Evolutionary conservation across 331 rosid species (phyloP), one percentile per base, ranked within the genome.

Genomic region (Malus hybrid): DNA sequence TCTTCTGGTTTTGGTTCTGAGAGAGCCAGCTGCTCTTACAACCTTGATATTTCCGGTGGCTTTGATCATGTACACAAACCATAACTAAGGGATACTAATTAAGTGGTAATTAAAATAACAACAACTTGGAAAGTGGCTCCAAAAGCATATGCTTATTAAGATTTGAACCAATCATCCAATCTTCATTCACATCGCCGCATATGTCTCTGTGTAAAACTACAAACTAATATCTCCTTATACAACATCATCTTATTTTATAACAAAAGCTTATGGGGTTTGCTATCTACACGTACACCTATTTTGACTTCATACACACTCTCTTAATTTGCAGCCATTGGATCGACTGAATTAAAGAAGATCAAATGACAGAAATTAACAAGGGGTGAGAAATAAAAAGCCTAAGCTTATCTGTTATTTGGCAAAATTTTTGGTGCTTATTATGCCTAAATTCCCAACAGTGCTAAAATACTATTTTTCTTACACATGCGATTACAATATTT

Each of bases 171-270:
- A 65, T 65, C 24, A 29, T 32, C n/a, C 16, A 28, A 54, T 54
- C 73, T 59, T 75, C 56, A 75, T 52, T 11, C 79, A 4, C 28
- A 65, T 75, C 79, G 73, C 73, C 79, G 65, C 73, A 65, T 65
- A 44, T 8, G 55, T 75, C 46, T 36, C 60, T 75, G 73, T 20
- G 34, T 52, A 10, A 31, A 52, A 65, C 28, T 20, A 9, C 15
- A 22, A 20, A 73, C 69, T 18, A 44, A 2, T 8, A 27, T 61
- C 28, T 60, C 18, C 19, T 16, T 52, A 15, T 16, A 52, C 57
- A 52, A 16, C 57, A 6, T 52, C 57, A 52, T 52, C 20, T 16
- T 16, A 16, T 15, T 52, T 52, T 52, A 52, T 52, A 52, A 52
- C 57, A 52, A 52, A 52, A 52, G 9, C 29, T 44, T 29, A 44